These are phyloP conservation scores for Codiaeum variegatum DNA, from an alignment of 441 rosid species.

Conservation along the genomic window DNA sequence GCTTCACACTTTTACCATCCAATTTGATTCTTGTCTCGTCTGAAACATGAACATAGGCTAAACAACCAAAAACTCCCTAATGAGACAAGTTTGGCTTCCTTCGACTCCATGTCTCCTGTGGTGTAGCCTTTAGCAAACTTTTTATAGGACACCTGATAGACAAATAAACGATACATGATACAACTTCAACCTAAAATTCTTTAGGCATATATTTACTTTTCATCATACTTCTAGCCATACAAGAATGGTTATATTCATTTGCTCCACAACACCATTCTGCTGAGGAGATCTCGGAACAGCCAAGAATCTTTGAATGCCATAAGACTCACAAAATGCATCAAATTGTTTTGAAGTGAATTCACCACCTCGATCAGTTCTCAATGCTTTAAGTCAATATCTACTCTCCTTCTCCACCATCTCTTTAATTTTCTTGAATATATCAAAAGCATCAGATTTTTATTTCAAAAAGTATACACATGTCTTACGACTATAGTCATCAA, in stretches of 20 bases:
- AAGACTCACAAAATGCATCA: neutral
- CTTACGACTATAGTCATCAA: neutral
- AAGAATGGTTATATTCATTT: neutral
- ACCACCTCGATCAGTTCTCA: neutral
- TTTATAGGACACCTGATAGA: neutral
- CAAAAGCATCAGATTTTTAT: neutral
- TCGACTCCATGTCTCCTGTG: neutral
- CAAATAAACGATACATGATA: neutral
- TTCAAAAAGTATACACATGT: constrained; percentile 8
- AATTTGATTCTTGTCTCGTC: neutral
- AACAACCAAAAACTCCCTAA: neutral
- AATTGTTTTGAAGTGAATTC: constrained; percentile 1
- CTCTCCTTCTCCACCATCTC: neutral
- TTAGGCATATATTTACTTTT: constrained; percentile 3
- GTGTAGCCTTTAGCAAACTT: neutral
- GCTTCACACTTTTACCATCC: neutral
- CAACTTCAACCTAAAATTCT: neutral
- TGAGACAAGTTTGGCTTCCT: neutral
- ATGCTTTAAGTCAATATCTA: neutral
- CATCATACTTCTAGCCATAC: neutral
- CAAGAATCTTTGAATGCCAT: neutral
- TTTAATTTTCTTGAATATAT: neutral
- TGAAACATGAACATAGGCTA: neutral
- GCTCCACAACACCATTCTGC: neutral
- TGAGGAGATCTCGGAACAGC: neutral